These are phyloP conservation scores for Wallacemonas sp. DNA, from an alignment of 208 protist genomes.

Conservation along the genomic window DNA sequence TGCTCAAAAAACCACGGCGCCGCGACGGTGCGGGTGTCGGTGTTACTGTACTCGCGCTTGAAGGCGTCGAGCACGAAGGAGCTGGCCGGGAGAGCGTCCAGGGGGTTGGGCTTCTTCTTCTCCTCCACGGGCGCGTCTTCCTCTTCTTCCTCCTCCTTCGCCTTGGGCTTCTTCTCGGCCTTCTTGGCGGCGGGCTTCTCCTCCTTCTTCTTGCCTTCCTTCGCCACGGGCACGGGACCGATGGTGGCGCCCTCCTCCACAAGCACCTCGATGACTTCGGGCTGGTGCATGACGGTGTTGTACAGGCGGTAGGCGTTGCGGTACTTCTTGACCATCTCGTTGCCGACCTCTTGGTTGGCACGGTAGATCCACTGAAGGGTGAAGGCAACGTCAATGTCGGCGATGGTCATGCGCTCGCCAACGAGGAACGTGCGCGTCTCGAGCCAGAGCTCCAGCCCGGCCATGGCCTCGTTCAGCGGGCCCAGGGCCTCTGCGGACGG, in stretches of 20 bases:
- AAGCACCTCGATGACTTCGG: slow-evolving; percentile 62
- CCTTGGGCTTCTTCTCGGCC: slow-evolving; percentile 26
- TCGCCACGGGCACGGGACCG: slow-evolving; percentile 30
- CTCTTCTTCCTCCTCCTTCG: slow-evolving; percentile 28
- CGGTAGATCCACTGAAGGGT: slow-evolving; percentile 58
- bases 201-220: slow-evolving; percentile 23
- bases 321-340: slow-evolving; percentile 65
- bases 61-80: slow-evolving; percentile 70
- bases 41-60: slow-evolving; percentile 82
- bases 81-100: slow-evolving; percentile 58
- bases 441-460: slow-evolving; percentile 66
- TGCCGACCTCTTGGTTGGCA: slow-evolving; percentile 29
- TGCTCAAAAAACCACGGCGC: slow-evolving; percentile 70
- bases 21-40: slow-evolving; percentile 64
- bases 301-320: slow-evolving; percentile 56
- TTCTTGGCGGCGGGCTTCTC: slow-evolving; percentile 24
- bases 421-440: slow-evolving; percentile 85
- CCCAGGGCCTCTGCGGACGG: slow-evolving; percentile 22
- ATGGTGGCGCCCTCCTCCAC: slow-evolving; percentile 42
- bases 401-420: slow-evolving; percentile 77
- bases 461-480: slow-evolving; percentile 39
- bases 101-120: slow-evolving; percentile 69
- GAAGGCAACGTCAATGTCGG: slow-evolving; percentile 75
- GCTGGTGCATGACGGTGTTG: slow-evolving; percentile 82
- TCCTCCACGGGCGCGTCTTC: slow-evolving; percentile 49